Evolutionary conservation across 192 early-diverging fungal genomes (phyloP).

Genomic region (Coemansia sp.): DNA sequence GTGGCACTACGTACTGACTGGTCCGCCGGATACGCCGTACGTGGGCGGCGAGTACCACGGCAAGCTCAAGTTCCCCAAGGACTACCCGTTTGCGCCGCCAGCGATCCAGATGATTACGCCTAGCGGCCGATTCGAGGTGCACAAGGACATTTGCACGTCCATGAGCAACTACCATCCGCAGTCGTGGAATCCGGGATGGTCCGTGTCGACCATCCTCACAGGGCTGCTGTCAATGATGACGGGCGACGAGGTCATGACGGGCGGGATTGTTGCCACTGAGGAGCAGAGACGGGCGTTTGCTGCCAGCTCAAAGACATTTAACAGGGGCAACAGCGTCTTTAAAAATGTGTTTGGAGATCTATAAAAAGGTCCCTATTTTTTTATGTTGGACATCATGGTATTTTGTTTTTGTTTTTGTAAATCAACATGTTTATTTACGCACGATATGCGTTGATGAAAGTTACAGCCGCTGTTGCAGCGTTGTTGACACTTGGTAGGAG

Average conservation of each 20-base stretch:
- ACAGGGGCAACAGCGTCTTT: conserved; percentile 19
- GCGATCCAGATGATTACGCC: conserved; percentile 79
- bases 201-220: conserved; percentile 87
- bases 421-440: no score
- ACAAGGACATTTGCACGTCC: conserved; percentile 94
- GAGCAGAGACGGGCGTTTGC: conserved; percentile 69
- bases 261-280: conserved; percentile 72
- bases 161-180: conserved; percentile 96
- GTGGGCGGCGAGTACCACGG: conserved; percentile 91
- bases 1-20: conserved; percentile 96
- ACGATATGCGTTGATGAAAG: no score
- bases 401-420: no score
- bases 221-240: conserved; percentile 94
- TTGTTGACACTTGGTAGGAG: no score
- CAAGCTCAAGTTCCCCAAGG: conserved; percentile 85
- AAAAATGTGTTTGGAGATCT: conserved; percentile 27
- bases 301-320: conserved; percentile 49
- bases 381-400: no score
- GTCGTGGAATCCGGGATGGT: conserved; percentile 97
- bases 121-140: conserved; percentile 87
- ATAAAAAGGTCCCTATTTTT: not conserved
- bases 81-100: conserved; percentile 95
- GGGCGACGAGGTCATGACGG: conserved; percentile 78
- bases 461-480: no score
- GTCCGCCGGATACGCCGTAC: conserved; percentile 86